phyloP scores from a whole-genome alignment of 2,329 filamentous ascomycete species.

The Pseudogymnoascus pannorum region DNA sequence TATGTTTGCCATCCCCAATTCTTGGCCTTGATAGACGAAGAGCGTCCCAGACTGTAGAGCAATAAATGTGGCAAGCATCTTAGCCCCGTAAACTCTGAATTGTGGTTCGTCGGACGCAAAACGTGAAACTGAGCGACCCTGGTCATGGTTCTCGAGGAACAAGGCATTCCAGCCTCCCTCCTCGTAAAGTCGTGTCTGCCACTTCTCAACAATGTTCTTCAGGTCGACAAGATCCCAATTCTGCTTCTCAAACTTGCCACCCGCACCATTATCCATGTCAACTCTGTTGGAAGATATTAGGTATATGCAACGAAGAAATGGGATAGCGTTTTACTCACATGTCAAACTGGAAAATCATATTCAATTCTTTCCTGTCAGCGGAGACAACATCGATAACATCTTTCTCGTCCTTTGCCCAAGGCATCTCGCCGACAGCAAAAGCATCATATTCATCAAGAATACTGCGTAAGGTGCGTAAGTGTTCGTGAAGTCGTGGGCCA shows the following conservation, averaged over 20 bases:
- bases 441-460: conserved; percentile 41
- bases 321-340: conserved; percentile 33
- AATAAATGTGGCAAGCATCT: conserved; percentile 47
- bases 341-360: conserved; percentile 70
- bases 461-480: conserved; percentile 39
- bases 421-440: conserved; percentile 47
- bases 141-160: conserved; percentile 53
- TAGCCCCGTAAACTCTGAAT: conserved; percentile 38
- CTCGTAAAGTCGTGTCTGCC: conserved; percentile 44
- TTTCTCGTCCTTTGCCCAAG: conserved; percentile 37
- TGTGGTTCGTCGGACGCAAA: conserved; percentile 38
- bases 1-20: conserved; percentile 52
- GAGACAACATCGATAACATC: conserved; percentile 48
- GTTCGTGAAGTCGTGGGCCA: conserved; percentile 54
- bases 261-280: conserved; percentile 40
- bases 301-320: conserved; percentile 11
- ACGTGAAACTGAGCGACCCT: conserved; percentile 43
- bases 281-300: conserved; percentile 31
- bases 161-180: conserved; percentile 50
- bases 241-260: conserved; percentile 40
- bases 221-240: conserved; percentile 31
- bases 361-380: conserved; percentile 52
- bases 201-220: conserved; percentile 41
- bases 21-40: conserved; percentile 55
- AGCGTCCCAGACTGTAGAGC: conserved; percentile 45